Conservation (phyloP, 768 basidiomycete genomes). For the Podaxis sp. region DNA sequence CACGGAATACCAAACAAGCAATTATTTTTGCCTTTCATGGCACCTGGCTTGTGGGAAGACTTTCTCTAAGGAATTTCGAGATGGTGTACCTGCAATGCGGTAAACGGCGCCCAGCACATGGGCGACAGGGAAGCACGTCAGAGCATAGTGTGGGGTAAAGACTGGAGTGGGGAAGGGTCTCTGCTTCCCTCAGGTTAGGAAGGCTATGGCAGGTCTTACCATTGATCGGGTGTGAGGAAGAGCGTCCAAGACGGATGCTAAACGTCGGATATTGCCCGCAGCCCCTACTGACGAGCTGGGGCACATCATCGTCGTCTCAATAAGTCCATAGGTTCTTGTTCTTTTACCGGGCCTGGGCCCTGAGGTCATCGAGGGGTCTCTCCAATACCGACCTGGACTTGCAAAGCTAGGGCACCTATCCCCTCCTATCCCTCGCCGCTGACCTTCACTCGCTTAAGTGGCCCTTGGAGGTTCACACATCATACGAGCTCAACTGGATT, state of each 20-base stretch:
- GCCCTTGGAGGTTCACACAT: background rate
- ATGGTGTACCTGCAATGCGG: background rate
- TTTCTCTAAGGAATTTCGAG: background rate
- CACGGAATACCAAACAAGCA: background rate
- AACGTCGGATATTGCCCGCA: no score
- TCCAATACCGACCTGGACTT: no score
- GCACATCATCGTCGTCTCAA: no score
- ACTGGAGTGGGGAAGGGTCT: constrained; percentile 8
- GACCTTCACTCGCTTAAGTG: background rate
- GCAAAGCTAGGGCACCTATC: no score
- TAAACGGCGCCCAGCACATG: background rate
- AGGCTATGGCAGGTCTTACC: background rate
- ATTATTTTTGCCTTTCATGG: background rate
- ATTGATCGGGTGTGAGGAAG: no score
- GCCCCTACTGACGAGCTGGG: no score
- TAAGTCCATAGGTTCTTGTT: no score
- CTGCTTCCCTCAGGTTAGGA: background rate
- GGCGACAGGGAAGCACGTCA: background rate
- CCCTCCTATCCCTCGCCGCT: background rate
- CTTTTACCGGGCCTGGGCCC: no score
- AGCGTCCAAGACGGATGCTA: no score
- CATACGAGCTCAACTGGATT: background rate
- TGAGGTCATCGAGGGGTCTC: no score
- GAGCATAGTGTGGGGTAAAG: background rate
- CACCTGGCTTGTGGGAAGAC: background rate